Conservation (phyloP, 75 land plant genomes). For the Pinus tabuliformis region DNA sequence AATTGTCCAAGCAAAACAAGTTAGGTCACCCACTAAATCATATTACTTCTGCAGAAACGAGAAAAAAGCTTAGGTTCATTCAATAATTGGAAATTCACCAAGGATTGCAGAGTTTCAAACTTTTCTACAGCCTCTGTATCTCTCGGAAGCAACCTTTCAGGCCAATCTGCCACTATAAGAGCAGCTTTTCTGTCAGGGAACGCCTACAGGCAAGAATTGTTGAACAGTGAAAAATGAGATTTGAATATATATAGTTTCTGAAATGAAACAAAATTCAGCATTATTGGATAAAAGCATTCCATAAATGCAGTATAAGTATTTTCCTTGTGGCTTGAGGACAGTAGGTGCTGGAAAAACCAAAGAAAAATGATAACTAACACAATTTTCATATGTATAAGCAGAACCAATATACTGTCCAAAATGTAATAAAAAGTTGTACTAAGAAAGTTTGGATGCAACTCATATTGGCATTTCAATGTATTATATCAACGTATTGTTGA, state of each 20-base stretch:
- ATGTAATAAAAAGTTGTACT: too few relatives aligned
- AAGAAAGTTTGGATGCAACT: background rate
- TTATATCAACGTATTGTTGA: background rate
- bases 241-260: background rate
- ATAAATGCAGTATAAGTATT: background rate
- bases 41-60: background rate
- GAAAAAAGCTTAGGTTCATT: background rate
- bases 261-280: background rate
- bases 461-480: background rate
- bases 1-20: background rate
- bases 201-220: constrained; percentile 41
- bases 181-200: constrained; percentile 62
- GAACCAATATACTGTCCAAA: too few relatives aligned
- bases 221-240: background rate
- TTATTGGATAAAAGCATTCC: background rate
- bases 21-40: background rate
- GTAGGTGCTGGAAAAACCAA: too few relatives aligned
- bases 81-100: constrained; percentile 44
- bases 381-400: too few relatives aligned
- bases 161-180: constrained; percentile 82
- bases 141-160: constrained; percentile 65
- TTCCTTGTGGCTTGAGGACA: background rate
- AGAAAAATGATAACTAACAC: too few relatives aligned
- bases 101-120: constrained; percentile 74
- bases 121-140: constrained; percentile 43